phyloP scores from a whole-genome alignment of 179 eudicot genomes.

The Camellia oleifera region DNA sequence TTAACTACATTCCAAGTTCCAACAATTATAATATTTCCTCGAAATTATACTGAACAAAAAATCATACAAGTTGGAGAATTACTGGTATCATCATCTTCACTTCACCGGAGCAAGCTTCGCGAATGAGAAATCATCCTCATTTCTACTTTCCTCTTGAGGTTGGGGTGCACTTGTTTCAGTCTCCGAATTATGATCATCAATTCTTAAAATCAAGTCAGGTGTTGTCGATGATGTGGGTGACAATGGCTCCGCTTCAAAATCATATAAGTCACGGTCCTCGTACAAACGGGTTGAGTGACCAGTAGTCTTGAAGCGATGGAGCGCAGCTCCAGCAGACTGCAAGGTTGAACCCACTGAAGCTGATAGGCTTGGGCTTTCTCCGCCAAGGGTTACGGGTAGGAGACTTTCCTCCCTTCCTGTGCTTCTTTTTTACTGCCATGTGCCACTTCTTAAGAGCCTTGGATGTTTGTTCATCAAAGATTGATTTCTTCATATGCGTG shows the following conservation, averaged over 20 bases:
- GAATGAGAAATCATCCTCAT: conserved; percentile 45
- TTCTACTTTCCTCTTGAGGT: conserved; percentile 18
- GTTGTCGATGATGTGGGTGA: conserved; percentile 17
- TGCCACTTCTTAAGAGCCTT: conserved; percentile 81
- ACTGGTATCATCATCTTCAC: background rate
- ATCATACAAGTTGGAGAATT: background rate
- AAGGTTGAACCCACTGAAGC: conserved; percentile 33
- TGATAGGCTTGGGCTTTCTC: conserved; percentile 18
- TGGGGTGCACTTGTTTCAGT: conserved; percentile 29
- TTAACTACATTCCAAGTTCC: background rate
- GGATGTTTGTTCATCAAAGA: conserved; percentile 87
- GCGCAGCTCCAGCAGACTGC: conserved; percentile 15
- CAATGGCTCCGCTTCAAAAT: conserved; percentile 37
- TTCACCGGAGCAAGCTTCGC: conserved; percentile 26
- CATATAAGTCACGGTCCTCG: conserved; percentile 34
- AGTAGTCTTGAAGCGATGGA: conserved; percentile 59
- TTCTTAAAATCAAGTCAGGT: conserved; percentile 35
- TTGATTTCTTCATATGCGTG: conserved; percentile 69
- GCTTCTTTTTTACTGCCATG: conserved; percentile 59
- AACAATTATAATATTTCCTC: background rate
- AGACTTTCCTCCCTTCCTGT: conserved; percentile 30
- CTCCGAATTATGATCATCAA: conserved; percentile 34
- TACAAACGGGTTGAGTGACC: conserved; percentile 51
- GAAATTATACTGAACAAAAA: background rate
- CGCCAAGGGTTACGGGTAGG: conserved; percentile 36